Evolutionary conservation across 176 grass and related monocot species (phyloP), one percentile per base, ranked within the genome.

Genomic region (Typha latifolia): DNA sequence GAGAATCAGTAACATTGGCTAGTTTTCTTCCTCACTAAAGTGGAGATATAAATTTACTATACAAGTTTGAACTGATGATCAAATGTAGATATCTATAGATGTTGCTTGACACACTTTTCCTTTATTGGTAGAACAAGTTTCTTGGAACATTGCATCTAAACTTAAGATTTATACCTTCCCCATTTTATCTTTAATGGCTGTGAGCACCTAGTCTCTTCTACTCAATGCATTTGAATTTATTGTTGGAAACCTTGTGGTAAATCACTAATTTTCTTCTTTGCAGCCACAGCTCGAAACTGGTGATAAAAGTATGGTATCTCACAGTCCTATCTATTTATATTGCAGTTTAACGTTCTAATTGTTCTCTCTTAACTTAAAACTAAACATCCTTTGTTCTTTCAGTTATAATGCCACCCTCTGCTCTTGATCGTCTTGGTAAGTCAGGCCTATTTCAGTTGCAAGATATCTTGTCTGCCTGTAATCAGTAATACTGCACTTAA

Each of bases 321-420:
- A 5, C 15, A 20, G 3, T 59, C 19, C 10, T 59, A 20, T 20
- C 14, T 59, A 59, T 59, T 57, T 59, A 18, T 59, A 59, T 59
- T 59, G 16, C 8, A 8, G 1, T 59, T 2, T 16, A 59, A 59
- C 15, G 6, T 59, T 22, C 20, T n/a, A 59, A 21, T 19, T 59
- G 10, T 59, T 59, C 7, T 6, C 18, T 19, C 9, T 59, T 59
- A 21, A 59, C 53, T 59, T 16, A 59, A 2, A 19, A 21, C 53
- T 59, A 59, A 14, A 55, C 51, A 5, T 14, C 20, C 12, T 74
- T 23, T 34, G 12, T 57, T 75, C 7, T 90, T 87, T 71, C 86
- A 99, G 94, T 99, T 72, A 99, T 99, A 76, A 99, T 99, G 94
- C 94, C 94, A 49, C 94, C 94, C 0, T 99, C 94, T 11, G 86